A percentile compares a stretch with the other conserved stretches of the same genome.
phyloP scores from a whole-genome alignment of 1,284 basidiomycete genomes.

The Mycena sp. region DNA sequence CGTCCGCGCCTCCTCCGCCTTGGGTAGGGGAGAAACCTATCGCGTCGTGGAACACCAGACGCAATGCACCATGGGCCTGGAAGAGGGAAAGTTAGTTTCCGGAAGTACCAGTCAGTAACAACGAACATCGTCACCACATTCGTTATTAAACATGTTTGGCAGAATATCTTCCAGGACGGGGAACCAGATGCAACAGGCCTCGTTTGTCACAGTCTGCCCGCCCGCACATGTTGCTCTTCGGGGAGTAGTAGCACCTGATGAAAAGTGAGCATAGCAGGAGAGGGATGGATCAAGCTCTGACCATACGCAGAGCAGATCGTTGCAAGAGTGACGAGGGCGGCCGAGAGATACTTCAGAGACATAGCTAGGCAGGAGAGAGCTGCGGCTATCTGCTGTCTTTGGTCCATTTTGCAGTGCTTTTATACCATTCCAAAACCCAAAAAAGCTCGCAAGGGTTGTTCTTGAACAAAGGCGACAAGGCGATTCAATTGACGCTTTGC shows the following conservation, averaged over 20 bases:
- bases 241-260: constrained; percentile 5
- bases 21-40: constrained; percentile 8
- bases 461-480: too few relatives aligned
- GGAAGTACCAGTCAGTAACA: not conserved
- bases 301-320: too few relatives aligned
- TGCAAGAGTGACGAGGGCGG: too few relatives aligned
- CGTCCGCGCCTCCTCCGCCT: constrained; percentile 12
- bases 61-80: constrained; percentile 8
- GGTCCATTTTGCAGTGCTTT: too few relatives aligned
- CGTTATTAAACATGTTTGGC: constrained; percentile 1
- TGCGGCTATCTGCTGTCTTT: too few relatives aligned
- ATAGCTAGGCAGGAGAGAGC: too few relatives aligned
- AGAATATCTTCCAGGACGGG: constrained; percentile 6
- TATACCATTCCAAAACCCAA: too few relatives aligned
- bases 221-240: constrained; percentile 11
- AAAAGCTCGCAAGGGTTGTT: too few relatives aligned
- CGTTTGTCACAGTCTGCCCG: constrained; percentile 3
- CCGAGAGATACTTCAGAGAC: too few relatives aligned
- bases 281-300: too few relatives aligned
- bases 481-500: too few relatives aligned
- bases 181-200: not conserved
- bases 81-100: not conserved
- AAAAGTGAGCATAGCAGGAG: not conserved
- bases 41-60: constrained; percentile 18
- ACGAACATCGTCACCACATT: not conserved